Base-by-base conservation (phyloP, 1,139 yeast genomes). In the Taphrina confusa region DNA sequence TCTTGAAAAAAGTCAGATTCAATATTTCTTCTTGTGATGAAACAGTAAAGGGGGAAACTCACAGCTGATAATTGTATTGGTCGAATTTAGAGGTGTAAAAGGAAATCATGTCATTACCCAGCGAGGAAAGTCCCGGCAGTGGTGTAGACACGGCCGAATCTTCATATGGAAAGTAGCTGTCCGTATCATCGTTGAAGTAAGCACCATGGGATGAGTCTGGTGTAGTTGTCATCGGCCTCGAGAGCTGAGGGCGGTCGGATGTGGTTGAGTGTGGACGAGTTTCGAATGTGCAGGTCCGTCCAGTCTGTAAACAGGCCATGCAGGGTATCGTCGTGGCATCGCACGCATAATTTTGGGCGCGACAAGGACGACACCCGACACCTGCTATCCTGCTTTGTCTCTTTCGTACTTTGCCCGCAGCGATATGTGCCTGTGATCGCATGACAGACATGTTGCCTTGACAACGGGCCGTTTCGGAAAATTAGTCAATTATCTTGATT, bases 11-110 rank as follows among this genome's bases (percentile, higher is more conserved):
- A n/a, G n/a, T n/a, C n/a, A n/a, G n/a, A n/a, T n/a, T n/a, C n/a
- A n/a, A 14, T n/a, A 16, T 12, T 18, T 20, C 8, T 12, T n/a
- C 6, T 40, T 16, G 27, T 9, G 46, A 8, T 6, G 11, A 12
- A 22, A 14, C 16, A 31, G 6, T 20, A 4, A 22, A 1, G 40
- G 3, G 30, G 12, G 18, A 18, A n/a, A 18, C 45, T 33, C 12
- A 50, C 56, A 50, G 22, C 18, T 50, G 56, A 50, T 36, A 50
- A 37, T 36, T 36, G 25, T 36, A 36, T 27, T 20, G 37, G 18
- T 37, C 28, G 25, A 50, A 50, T 1, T 27, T 11, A 12, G 45
- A 23, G 20, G 36, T 37, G 28, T 37, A 50, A 14, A 14, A 27
- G 1, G 27, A 20, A 14, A 50, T 25, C 9, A 37, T 11, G 2